A percentile compares a stretch with the other conserved stretches of the same genome.
These are phyloP conservation scores for Penicillium sp. DNA, from an alignment of 2,329 filamentous ascomycete genomes.

Conservation along the genomic window DNA sequence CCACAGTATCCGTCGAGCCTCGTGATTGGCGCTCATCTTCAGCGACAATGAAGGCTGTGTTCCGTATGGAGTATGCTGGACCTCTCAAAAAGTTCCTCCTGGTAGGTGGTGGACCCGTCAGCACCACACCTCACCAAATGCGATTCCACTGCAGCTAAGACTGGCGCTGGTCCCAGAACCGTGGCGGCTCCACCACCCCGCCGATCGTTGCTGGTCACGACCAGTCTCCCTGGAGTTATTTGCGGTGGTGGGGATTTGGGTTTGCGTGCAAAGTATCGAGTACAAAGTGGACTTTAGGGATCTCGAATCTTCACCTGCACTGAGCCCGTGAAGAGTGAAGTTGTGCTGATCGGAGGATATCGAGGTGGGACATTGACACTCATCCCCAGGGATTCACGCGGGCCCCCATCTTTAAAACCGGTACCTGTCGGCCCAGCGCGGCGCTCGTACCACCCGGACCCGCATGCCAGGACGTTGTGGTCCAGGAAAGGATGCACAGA, in stretches of 20 bases:
- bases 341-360: slow-evolving; percentile 12
- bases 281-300: background rate
- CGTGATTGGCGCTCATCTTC: background rate
- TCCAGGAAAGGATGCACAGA: slow-evolving; percentile 13
- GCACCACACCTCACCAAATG: background rate
- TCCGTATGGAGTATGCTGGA: background rate
- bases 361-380: slow-evolving; percentile 12
- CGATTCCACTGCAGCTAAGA: slow-evolving; percentile 6
- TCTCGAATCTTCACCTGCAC: no score
- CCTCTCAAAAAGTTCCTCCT: background rate
- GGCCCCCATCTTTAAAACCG: slow-evolving; percentile 4
- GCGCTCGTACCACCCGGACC: slow-evolving; percentile 20
- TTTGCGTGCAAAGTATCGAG: background rate
- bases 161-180: slow-evolving; percentile 2
- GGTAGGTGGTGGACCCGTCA: slow-evolving; percentile 1
- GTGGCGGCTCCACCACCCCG: slow-evolving; percentile 6
- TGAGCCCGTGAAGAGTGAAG: background rate
- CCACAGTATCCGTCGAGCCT: background rate
- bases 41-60: background rate
- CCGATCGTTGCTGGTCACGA: slow-evolving; percentile 14
- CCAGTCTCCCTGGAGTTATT: slow-evolving; percentile 5
- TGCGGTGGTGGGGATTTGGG: background rate
- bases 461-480: slow-evolving; percentile 18
- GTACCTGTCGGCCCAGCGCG: slow-evolving; percentile 7
- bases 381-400: slow-evolving; percentile 1